Base-by-base conservation (phyloP, 257 asterid species). In the Solanum paucissectum region DNA sequence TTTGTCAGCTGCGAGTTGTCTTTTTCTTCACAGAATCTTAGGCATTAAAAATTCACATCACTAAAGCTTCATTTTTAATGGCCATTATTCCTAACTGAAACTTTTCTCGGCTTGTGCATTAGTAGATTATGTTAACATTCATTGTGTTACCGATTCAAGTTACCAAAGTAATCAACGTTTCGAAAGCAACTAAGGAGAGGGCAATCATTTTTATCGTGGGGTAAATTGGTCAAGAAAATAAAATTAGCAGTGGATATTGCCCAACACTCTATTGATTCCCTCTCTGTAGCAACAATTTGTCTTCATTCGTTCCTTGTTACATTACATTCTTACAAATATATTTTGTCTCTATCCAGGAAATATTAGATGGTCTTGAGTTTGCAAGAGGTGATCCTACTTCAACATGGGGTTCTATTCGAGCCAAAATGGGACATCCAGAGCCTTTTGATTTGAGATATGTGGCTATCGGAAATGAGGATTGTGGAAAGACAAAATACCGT, bases 401-500 rank as follows among this genome's bases (percentile, higher is more conserved):
- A 75, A 92, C 91, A 91, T 97, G 99, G 99, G 99, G 99, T 89
- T 94, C 99, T 66, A 87, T 93, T 88, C 92, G 99, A 92, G 98
- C 99, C 84, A 88, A 93, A 88, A 84, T 97, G 96, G 99, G 99
- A 66, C 99, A 95, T 87, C 98, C 96, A 3, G 95, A 95, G 89
- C 99, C 99, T 49, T 97, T 97, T 77, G 96, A 93, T 88, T 88
- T 97, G 93, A 94, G 88, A 95, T 95, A 97, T 66, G 99, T 97
- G 83, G 99, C 99, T 3, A 90, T 97, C 44, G 99, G 99, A 36
- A 97, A 97, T 46, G 99, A 97, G 92, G 99, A 97, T 87, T 97
- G 99, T 83, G 95, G 96, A 71, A 96, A 94, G 94, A 89, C 91
- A 88, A 89, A 94, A 91, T 97, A 97, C 91, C 90, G 69, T 3